Base-by-base conservation (phyloP, 805 yeast genomes). In the Barnettozyma sucrosica region DNA sequence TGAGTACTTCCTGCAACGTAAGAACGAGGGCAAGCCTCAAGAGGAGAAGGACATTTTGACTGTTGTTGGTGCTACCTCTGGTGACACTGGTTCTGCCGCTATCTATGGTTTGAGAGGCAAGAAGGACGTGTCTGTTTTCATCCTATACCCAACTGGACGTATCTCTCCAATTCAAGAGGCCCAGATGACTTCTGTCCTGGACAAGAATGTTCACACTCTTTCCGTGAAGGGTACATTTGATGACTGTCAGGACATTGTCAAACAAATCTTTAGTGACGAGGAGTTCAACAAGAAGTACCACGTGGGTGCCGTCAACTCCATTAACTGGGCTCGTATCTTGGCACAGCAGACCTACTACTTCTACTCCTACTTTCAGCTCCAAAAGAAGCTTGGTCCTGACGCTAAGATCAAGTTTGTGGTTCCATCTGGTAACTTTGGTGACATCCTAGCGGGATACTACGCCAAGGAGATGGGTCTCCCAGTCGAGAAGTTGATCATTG, bases 31-130 rank as follows among this genome's bases (percentile, higher is more conserved):
- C 30, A 64, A 73, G 55, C 70, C 77, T 43, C 73, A 72, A 46
- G 76, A 75, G 50, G 75, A 77, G 55, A 77, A 92, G 65, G 93
- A 89, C 57, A 78, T 79, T 50, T 75, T 93, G 61, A 93, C 99
- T 34, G 98, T 93, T 55, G 97, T 93, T 49, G 99, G 99, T 62
- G 99, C 99, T 39, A 93, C 99, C 24, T 85, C 96, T 41, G 99
- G 99, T 63, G 99, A 93, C 63, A 93, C 99, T 41, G 99, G 99
- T 51, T 86, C 96, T 46, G 99, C 99, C 46, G 99, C 99, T 53
- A 93, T 93, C 57, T 93, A 93, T 69, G 99, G 99, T 46, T 77
- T 93, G 56, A 80, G 99, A 71, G 95, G 95, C 66, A 93, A 93
- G 71, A 86, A 89, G 69, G 98, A 93, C 66, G 97, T 93, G n/a